Percentiles rank a stretch among this genome's conserved stretches.
These are phyloP conservation scores for Trichoderma koningiopsis DNA, from an alignment of 2,329 filamentous ascomycete genomes.

Conservation along the genomic window DNA sequence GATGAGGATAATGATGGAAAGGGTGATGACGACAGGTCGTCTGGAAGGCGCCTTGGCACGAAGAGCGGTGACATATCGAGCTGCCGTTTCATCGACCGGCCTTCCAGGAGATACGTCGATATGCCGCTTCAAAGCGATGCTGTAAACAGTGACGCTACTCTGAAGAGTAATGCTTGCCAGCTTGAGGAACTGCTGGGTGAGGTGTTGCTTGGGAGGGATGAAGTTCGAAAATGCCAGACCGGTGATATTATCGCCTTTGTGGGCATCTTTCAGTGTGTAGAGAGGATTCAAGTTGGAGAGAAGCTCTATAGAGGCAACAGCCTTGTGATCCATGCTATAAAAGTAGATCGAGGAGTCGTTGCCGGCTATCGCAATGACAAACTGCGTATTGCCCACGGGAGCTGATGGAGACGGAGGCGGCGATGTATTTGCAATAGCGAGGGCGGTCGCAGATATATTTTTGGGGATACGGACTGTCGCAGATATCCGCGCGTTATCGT, in stretches of 20 bases:
- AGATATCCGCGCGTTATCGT: conserved; percentile 51
- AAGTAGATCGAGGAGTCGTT: conserved; percentile 78
- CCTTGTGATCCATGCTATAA: conserved; percentile 72
- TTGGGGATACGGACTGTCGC: conserved; percentile 62
- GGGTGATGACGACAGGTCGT: conserved; percentile 53
- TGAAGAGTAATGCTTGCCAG: conserved; percentile 81
- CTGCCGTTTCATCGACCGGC: conserved; percentile 48
- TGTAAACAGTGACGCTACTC: conserved; percentile 78
- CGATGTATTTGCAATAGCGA: conserved; percentile 74
- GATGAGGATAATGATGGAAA: conserved; percentile 59
- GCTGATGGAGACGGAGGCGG: conserved; percentile 53
- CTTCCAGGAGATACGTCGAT: conserved; percentile 40
- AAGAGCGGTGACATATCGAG: conserved; percentile 70
- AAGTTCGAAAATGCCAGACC: conserved; percentile 62
- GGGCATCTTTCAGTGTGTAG: conserved; percentile 55
- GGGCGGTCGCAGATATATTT: conserved; percentile 70
- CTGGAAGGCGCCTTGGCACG: conserved; percentile 57
- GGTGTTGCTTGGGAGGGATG: conserved; percentile 52
- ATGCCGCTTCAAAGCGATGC: conserved; percentile 65
- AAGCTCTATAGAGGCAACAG: conserved; percentile 49
- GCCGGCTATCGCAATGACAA: conserved; percentile 77
- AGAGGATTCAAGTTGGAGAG: conserved; percentile 56
- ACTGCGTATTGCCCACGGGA: conserved; percentile 68
- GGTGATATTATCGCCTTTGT: conserved; percentile 59
- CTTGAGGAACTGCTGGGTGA: conserved; percentile 55